Conservation (phyloP, 208 protist genomes). For the Blastocrithidia nonstop region DNA sequence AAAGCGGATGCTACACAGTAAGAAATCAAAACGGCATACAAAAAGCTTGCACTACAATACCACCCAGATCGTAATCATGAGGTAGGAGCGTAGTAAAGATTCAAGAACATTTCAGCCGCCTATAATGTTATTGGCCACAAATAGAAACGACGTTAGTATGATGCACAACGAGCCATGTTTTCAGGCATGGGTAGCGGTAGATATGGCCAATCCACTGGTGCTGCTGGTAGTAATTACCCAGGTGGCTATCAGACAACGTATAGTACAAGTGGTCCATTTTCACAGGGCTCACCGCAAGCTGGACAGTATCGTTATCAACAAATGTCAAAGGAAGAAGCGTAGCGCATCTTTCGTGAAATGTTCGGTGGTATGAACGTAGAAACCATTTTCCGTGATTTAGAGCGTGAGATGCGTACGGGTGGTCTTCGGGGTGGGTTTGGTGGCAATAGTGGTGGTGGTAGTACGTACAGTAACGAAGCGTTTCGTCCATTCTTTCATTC, state of each 20-base stretch:
- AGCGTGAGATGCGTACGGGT: conserved; percentile 52
- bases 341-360: conserved; percentile 67
- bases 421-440: conserved; percentile 8
- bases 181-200: conserved; percentile 9
- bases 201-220: not conserved
- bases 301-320: conserved; percentile 32
- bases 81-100: conserved; percentile 71
- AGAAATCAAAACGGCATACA: conserved; percentile 86
- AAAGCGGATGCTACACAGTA: conserved; percentile 49
- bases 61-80: conserved; percentile 83
- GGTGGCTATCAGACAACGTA: conserved; percentile 8
- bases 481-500: conserved; percentile 55
- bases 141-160: conserved; percentile 59
- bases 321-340: conserved; percentile 81
- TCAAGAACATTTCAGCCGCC: conserved; percentile 74
- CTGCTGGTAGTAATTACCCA: conserved; percentile 1
- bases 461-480: no score
- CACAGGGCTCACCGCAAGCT: no score
- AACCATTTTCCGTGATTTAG: conserved; percentile 70
- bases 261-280: no score
- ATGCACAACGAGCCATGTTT: conserved; percentile 25
- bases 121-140: conserved; percentile 76
- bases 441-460: conserved; percentile 2
- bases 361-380: conserved; percentile 79
- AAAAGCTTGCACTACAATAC: conserved; percentile 76